A percentile compares a stretch with the other conserved stretches of the same genome.
These are phyloP conservation scores for Cicer judaicum DNA, from an alignment of 306 rosid species.

Conservation along the genomic window DNA sequence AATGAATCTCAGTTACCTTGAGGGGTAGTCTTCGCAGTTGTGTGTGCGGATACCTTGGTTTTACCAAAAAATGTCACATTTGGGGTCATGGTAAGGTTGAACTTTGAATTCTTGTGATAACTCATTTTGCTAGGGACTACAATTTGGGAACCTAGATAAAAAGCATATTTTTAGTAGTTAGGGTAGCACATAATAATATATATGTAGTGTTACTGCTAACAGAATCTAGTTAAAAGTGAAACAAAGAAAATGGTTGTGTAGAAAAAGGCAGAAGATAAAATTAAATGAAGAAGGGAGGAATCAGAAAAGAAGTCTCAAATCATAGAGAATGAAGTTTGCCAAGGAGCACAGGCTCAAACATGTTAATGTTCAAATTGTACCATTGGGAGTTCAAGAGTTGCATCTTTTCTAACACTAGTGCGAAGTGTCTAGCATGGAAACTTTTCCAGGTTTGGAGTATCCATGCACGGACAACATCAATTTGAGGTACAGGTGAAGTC, in stretches of 20 bases:
- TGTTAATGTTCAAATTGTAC: slow-evolving; percentile 14
- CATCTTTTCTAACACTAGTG: neutral
- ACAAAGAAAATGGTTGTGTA: neutral
- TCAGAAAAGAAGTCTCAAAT: slow-evolving; percentile 7
- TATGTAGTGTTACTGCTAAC: neutral
- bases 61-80: neutral
- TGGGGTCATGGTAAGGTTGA: neutral
- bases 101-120: neutral
- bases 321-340: slow-evolving; percentile 19
- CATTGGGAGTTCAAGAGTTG: neutral
- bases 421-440: slow-evolving; percentile 11
- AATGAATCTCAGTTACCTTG: neutral
- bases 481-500: slow-evolving; percentile 24
- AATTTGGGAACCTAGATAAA: neutral
- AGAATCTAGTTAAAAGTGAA: neutral
- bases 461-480: neutral
- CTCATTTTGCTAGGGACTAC: neutral
- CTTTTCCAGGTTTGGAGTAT: slow-evolving; percentile 1
- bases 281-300: neutral
- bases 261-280: neutral
- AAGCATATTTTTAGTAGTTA: too few species aligned
- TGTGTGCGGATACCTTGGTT: neutral
- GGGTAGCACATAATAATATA: neutral
- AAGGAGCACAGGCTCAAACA: slow-evolving; percentile 13
- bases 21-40: neutral